phyloP scores from a whole-genome alignment of 106 monocot species.

The Platanthera zijinensis region DNA sequence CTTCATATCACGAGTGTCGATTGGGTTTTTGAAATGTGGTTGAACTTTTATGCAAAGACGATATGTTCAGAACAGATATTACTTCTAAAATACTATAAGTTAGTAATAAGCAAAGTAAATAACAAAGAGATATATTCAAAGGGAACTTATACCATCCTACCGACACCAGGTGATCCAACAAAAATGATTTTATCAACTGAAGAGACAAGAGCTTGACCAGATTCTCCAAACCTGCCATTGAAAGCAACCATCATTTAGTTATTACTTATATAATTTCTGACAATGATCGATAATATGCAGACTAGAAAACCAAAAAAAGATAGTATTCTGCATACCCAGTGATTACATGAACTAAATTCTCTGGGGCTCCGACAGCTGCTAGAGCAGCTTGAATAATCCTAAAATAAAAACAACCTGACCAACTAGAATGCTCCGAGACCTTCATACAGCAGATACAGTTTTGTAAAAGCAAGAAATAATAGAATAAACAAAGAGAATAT shows the following conservation, averaged over 20 bases:
- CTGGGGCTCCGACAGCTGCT: conserved; percentile 90
- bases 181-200: conserved; percentile 99
- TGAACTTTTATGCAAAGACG: neutral
- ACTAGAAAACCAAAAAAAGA: neutral
- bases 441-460: conserved; percentile 12
- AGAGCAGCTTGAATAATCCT: conserved; percentile 97
- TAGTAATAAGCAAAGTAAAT: neutral
- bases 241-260: neutral
- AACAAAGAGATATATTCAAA: neutral
- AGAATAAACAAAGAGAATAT: neutral
- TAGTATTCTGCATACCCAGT: conserved; percentile 52
- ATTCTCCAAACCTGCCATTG: conserved; percentile 78
- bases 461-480: neutral
- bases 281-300: neutral
- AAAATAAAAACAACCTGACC: conserved; percentile 96
- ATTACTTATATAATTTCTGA: neutral
- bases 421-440: conserved; percentile 99
- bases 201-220: conserved; percentile 98
- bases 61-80: neutral
- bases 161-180: conserved; percentile 99
- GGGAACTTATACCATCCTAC: conserved; percentile 67
- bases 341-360: conserved; percentile 94
- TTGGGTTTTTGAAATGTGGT: too few species aligned
- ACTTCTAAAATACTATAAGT: conserved; percentile 1
- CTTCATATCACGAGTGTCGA: too few species aligned